Evolutionary conservation across 345 rosid genomes (phyloP).

Genomic region (Toxicodendron radicans): DNA sequence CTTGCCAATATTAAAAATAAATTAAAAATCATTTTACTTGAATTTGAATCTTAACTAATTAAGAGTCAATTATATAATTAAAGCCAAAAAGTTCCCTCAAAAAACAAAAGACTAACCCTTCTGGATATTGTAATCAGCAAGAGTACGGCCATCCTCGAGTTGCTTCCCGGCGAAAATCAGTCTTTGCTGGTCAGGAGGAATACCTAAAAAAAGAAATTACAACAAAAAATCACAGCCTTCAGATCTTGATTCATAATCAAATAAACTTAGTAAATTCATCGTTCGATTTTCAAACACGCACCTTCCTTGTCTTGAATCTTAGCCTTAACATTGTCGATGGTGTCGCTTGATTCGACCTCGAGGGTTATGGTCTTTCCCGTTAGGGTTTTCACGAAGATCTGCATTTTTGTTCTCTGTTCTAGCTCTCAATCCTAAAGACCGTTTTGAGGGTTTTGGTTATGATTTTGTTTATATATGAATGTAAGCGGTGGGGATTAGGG

Average conservation of each 20-base stretch:
- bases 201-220: constrained; percentile 23
- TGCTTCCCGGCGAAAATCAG: constrained; percentile 57
- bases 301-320: constrained; percentile 88
- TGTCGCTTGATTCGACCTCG: constrained; percentile 73
- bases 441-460: neutral
- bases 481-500: neutral
- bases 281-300: neutral
- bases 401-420: constrained; percentile 38
- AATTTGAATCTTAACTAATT: neutral
- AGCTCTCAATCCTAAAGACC: neutral
- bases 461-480: neutral
- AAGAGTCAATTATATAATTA: neutral
- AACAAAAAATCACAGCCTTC: constrained; percentile 11
- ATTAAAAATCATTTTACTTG: too few relatives aligned
- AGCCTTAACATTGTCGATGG: constrained; percentile 77
- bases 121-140: constrained; percentile 53
- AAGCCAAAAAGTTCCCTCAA: neutral
- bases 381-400: constrained; percentile 75
- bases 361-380: constrained; percentile 78
- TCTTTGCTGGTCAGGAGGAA: constrained; percentile 61
- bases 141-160: constrained; percentile 59
- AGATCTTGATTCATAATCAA: neutral
- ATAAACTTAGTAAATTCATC: neutral
- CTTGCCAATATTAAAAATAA: neutral
- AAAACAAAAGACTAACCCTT: constrained; percentile 29